Percentiles rank a stretch among this genome's conserved stretches.
Evolutionary conservation across 768 basidiomycete genomes (phyloP).

Genomic region (Amanita pseudoporphyria): DNA sequence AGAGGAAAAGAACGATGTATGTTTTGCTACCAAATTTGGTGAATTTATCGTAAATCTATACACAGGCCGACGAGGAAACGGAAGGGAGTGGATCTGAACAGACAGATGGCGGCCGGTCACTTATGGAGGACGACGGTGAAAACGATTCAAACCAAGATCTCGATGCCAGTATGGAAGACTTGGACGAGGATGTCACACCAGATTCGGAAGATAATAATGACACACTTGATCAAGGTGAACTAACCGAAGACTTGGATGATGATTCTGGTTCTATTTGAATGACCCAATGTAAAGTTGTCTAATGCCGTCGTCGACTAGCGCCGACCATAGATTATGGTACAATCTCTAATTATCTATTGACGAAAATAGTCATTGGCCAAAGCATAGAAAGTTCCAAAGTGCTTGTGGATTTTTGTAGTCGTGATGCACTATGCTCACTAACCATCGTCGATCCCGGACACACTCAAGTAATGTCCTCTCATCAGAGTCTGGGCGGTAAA

Average conservation of each 20-base stretch:
- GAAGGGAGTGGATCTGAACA: constrained; percentile 37
- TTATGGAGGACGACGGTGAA: constrained; percentile 39
- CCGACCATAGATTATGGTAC: background rate
- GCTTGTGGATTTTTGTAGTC: constrained; percentile 75
- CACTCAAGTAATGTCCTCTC: constrained; percentile 66
- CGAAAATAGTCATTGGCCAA: background rate
- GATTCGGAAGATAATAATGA: constrained; percentile 38
- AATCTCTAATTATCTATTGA: background rate
- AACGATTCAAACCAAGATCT: constrained; percentile 42
- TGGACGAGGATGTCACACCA: constrained; percentile 35
- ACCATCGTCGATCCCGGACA: constrained; percentile 70
- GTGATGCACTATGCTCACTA: constrained; percentile 89
- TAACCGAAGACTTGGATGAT: constrained; percentile 43
- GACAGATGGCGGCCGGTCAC: constrained; percentile 30
- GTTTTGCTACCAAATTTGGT: background rate
- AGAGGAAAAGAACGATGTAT: constrained; percentile 80
- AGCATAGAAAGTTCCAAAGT: constrained; percentile 73
- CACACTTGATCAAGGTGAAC: constrained; percentile 20
- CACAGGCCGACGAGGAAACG: constrained; percentile 33
- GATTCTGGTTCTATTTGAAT: constrained; percentile 27
- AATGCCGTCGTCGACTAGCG: no score
- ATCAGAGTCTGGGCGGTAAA: constrained; percentile 67
- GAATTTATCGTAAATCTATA: background rate
- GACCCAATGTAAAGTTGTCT: background rate
- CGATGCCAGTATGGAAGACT: constrained; percentile 56